phyloP scores from a whole-genome alignment of 441 rosid species.

The Codiaeum variegatum region DNA sequence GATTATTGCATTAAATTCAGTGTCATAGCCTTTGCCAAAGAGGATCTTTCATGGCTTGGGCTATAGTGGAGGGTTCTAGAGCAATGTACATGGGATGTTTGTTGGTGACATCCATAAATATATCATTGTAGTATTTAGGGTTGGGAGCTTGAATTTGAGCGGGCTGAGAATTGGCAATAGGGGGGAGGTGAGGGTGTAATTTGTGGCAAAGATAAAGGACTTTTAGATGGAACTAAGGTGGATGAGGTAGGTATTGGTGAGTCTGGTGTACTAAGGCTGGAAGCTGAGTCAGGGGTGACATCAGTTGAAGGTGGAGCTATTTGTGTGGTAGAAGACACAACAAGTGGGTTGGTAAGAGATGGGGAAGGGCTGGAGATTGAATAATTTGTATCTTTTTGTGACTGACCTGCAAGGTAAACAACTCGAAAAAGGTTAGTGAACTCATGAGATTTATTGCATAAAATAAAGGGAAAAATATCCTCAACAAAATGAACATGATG shows the following conservation, averaged over 20 bases:
- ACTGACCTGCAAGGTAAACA: neutral
- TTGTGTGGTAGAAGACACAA: too few relatives aligned
- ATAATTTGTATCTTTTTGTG: too few relatives aligned
- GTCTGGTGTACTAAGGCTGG: too few relatives aligned
- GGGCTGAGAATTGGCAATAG: neutral
- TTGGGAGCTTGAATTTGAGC: neutral
- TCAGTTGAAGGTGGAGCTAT: too few relatives aligned
- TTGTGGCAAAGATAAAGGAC: too few relatives aligned
- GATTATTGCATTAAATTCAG: neutral
- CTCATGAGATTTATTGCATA: neutral
- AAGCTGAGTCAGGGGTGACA: too few relatives aligned
- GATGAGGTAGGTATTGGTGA: too few relatives aligned
- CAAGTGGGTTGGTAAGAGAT: too few relatives aligned
- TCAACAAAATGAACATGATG: neutral
- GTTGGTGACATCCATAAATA: neutral
- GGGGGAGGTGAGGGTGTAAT: too few relatives aligned
- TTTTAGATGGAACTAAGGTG: too few relatives aligned
- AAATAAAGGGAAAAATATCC: neutral
- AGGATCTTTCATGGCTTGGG: neutral
- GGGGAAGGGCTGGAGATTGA: too few relatives aligned
- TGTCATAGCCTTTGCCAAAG: constrained; percentile 7
- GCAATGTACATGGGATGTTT: neutral
- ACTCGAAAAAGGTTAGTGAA: neutral
- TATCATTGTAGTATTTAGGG: neutral
- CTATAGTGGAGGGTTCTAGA: neutral